These are phyloP conservation scores for Penstemon barbatus DNA, from an alignment of 257 asterid species.

Conservation along the genomic window DNA sequence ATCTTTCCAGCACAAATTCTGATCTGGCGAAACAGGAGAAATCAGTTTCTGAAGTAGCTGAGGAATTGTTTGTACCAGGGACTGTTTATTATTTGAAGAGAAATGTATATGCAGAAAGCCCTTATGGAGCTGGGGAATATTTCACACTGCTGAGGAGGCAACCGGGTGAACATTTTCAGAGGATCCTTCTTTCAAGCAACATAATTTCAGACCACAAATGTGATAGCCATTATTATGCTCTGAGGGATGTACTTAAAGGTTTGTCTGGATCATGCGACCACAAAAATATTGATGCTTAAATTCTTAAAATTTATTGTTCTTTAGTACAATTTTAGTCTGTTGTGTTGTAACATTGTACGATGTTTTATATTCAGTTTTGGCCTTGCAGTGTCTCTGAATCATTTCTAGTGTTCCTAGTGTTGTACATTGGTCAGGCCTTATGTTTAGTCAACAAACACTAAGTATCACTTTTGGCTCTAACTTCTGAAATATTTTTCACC, in stretches of 20 bases:
- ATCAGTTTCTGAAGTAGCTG: constrained; percentile 25
- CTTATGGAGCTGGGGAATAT: constrained; percentile 35
- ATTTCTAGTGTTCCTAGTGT: no score
- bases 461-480: no score
- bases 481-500: no score
- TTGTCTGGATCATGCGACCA: constrained; percentile 54
- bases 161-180: constrained; percentile 79
- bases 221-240: constrained; percentile 78
- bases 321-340: no score
- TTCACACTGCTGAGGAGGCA: constrained; percentile 73
- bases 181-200: constrained; percentile 80
- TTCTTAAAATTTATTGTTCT: not conserved
- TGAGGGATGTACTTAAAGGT: constrained; percentile 90
- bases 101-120: constrained; percentile 40
- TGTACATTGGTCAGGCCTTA: no score
- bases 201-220: constrained; percentile 85
- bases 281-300: constrained; percentile 30
- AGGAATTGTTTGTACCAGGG: constrained; percentile 78
- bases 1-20: constrained; percentile 30
- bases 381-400: no score
- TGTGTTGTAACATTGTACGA: no score
- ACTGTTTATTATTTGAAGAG: constrained; percentile 65
- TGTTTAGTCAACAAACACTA: no score
- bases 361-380: no score
- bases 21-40: constrained; percentile 28